Conservation (phyloP, 129 eudicot genomes). For the Gnaphalium uliginosum region DNA sequence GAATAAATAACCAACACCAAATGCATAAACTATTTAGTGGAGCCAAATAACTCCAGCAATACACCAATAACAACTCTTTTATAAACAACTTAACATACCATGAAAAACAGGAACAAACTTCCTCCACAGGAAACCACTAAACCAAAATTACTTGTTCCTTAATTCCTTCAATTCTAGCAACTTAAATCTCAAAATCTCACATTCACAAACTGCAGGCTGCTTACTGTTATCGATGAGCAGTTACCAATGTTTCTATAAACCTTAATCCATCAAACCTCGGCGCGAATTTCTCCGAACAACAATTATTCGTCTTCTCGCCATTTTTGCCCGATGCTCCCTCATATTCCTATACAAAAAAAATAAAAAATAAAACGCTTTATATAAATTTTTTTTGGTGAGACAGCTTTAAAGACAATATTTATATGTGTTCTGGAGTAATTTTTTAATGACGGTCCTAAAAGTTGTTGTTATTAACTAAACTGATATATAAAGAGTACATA, state of each 20-base stretch:
- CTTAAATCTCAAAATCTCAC: not conserved
- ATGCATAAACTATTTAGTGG: slow-evolving; percentile 8
- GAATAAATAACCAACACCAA: not conserved
- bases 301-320: slow-evolving; percentile 20
- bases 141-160: not conserved
- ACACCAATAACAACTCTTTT: not conserved
- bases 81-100: not conserved
- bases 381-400: too few relatives aligned
- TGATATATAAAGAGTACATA: not conserved
- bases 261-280: slow-evolving; percentile 94
- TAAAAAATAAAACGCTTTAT: not conserved
- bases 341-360: slow-evolving; percentile 33
- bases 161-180: not conserved
- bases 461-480: too few relatives aligned
- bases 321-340: slow-evolving; percentile 31
- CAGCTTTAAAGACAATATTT: too few relatives aligned
- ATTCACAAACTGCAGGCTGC: not conserved
- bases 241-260: slow-evolving; percentile 82
- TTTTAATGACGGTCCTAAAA: too few relatives aligned
- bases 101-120: slow-evolving; percentile 28
- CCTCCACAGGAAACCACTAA: slow-evolving; percentile 26
- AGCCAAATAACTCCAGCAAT: not conserved
- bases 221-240: slow-evolving; percentile 73
- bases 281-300: slow-evolving; percentile 65
- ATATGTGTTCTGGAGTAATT: too few relatives aligned